Evolutionary conservation across 768 basidiomycete genomes (phyloP), one percentile per base, ranked within the genome.

Genomic region (Kwoniella mangroviensis): DNA sequence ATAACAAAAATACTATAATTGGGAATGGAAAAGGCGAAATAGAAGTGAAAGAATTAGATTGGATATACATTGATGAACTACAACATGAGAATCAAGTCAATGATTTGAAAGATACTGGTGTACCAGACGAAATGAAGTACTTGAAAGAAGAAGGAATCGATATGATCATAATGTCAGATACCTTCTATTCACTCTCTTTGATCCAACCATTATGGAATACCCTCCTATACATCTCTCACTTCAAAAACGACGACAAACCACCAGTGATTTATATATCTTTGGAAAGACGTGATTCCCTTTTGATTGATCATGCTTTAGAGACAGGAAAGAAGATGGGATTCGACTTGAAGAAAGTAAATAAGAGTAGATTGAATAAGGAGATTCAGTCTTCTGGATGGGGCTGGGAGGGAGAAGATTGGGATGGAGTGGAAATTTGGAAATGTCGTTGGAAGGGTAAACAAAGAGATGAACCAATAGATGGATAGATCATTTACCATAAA

Each of bases 151-250:
- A 88, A 15, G 73, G 74, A 19, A 87, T 89, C 9, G 89, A 92
- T 82, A 85, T 93, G 74, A 89, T 97, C 73, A 81, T 91, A 63
- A 88, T 92, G 12, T 90, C 93, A 63, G 94, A 96, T 82, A 95
- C 94, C 0, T 84, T 94, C 49, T 95, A 94, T 81, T 80, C 85
- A 28, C 76, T 85, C 2, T 84, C 86, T 3, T 89, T 94, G 56
- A 82, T 90, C 42, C 78, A 85, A 17, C 93, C 92, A 0, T 88
- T 95, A 60, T 86, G 94, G 26, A 87, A 88, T 64, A 88, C 92
- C 19, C 82, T 94, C 4, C 86, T 86, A 49, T 84, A 85, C 24
- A 83, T 92, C 21, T 87, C 86, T 78, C 52, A 22, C 34, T 6
- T 21, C 4, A 56, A 53, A 15, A 34, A 28, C 40, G 5, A 19